Evolutionary conservation across 2,329 filamentous ascomycete species (phyloP).

Genomic region (Nigrograna mackinnonii): DNA sequence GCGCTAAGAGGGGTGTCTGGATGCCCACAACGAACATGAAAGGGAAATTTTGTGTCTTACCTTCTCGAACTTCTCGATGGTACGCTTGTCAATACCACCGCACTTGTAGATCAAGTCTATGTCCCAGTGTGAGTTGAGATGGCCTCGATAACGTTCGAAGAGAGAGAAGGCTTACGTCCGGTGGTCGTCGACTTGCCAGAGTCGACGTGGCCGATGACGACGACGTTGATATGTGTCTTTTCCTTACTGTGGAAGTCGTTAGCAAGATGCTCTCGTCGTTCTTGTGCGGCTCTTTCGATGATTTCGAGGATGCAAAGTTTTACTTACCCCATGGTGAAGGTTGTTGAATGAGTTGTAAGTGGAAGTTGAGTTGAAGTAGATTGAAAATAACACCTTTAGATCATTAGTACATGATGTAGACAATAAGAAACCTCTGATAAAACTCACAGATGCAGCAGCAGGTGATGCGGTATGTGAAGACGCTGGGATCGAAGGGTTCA

Average conservation of each 20-base stretch:
- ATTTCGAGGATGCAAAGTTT: constrained; percentile 15
- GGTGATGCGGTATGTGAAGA: no score
- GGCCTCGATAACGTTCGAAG: constrained; percentile 29
- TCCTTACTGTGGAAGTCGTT: constrained; percentile 71
- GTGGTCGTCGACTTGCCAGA: constrained; percentile 98
- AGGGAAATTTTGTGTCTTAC: constrained; percentile 57
- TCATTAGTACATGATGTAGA: no score
- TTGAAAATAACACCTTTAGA: no score
- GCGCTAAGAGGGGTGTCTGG: constrained; percentile 18
- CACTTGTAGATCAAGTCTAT: constrained; percentile 99
- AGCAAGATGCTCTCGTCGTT: constrained; percentile 24
- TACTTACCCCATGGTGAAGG: constrained; percentile 66
- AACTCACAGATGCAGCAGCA: no score
- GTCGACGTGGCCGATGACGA: constrained; percentile 99
- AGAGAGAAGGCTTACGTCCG: constrained; percentile 63
- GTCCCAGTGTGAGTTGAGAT: constrained; percentile 48
- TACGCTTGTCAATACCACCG: constrained; percentile 99
- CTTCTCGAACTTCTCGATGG: constrained; percentile 99
- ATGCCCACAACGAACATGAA: constrained; percentile 12
- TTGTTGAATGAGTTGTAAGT: constrained; percentile 34
- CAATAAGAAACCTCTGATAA: no score
- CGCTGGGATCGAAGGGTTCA: no score
- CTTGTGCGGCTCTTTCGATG: constrained; percentile 9
- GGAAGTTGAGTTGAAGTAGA: constrained; percentile 36
- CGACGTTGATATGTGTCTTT: constrained; percentile 92